Conservation (phyloP, 169 alveolate species). For the Eimeria praecox region DNA sequence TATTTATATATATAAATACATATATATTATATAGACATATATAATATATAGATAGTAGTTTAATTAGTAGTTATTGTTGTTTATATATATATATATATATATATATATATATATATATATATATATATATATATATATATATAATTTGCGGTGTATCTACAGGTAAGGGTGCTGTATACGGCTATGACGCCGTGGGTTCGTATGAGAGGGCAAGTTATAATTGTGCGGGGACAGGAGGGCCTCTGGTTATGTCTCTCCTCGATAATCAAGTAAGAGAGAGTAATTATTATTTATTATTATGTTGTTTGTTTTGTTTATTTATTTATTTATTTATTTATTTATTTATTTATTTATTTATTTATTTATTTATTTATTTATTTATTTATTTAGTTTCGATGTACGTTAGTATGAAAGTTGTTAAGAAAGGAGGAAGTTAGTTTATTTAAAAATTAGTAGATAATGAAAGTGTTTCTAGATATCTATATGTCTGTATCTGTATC, state of each 20-base stretch:
- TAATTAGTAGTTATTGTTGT: not conserved
- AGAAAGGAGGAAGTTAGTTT: too few species aligned
- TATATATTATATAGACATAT: not conserved
- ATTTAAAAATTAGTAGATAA: too few species aligned
- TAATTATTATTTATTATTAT: too few species aligned
- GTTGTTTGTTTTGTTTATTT: too few species aligned
- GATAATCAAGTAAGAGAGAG: conserved; percentile 83
- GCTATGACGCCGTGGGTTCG: conserved; percentile 88
- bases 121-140: not conserved
- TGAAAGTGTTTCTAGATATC: too few species aligned
- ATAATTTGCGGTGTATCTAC: not conserved
- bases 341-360: not conserved
- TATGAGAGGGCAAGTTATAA: conserved; percentile 81
- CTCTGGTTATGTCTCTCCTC: conserved; percentile 70
- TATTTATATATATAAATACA: too few species aligned
- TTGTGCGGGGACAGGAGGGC: conserved; percentile 81
- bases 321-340: not conserved
- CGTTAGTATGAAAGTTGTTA: too few species aligned
- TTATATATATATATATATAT: too few species aligned
- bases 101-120: too few species aligned
- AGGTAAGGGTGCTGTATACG: conserved; percentile 86
- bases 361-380: not conserved
- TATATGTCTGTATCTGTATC: too few species aligned
- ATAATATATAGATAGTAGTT: too few species aligned
- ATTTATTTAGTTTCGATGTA: not conserved